A percentile compares a stretch with the other conserved stretches of the same genome.
Conservation (phyloP, 371 early-diverging fungal genomes). For the Coemansia sp. region DNA sequence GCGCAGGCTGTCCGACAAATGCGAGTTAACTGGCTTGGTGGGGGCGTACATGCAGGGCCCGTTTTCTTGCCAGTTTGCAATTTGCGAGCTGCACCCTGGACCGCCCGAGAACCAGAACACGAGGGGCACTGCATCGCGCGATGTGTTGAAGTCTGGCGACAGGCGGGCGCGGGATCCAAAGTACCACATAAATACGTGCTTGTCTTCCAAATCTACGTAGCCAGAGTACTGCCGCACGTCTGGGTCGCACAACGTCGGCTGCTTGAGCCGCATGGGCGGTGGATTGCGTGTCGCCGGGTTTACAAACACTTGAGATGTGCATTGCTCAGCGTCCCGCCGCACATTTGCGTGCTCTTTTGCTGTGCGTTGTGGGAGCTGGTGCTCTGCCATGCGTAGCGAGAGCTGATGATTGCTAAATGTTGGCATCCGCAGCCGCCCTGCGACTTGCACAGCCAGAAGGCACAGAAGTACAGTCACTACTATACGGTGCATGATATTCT, state of each 20-base stretch:
- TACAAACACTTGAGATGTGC: constrained; percentile 14
- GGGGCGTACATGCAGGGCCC: constrained; percentile 55
- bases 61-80: constrained; percentile 82
- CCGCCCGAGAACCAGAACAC: constrained; percentile 80
- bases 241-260: constrained; percentile 71
- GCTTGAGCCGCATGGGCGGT: constrained; percentile 61
- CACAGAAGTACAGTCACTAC: too few species aligned
- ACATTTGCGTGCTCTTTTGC: too few species aligned
- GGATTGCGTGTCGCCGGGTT: constrained; percentile 20
- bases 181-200: constrained; percentile 87
- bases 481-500: too few species aligned
- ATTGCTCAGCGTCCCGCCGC: constrained; percentile 1
- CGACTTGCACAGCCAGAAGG: too few species aligned
- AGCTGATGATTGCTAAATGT: too few species aligned
- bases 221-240: constrained; percentile 63
- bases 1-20: constrained; percentile 15
- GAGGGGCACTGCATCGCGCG: constrained; percentile 64
- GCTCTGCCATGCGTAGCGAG: too few species aligned
- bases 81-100: constrained; percentile 80
- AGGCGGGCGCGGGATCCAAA: constrained; percentile 70
- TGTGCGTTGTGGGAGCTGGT: too few species aligned
- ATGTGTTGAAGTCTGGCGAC: constrained; percentile 51
- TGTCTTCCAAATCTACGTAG: constrained; percentile 63
- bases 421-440: not conserved
- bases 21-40: not conserved